These are phyloP conservation scores for Candida alai DNA, from an alignment of 805 yeast genomes.

Conservation along the genomic window DNA sequence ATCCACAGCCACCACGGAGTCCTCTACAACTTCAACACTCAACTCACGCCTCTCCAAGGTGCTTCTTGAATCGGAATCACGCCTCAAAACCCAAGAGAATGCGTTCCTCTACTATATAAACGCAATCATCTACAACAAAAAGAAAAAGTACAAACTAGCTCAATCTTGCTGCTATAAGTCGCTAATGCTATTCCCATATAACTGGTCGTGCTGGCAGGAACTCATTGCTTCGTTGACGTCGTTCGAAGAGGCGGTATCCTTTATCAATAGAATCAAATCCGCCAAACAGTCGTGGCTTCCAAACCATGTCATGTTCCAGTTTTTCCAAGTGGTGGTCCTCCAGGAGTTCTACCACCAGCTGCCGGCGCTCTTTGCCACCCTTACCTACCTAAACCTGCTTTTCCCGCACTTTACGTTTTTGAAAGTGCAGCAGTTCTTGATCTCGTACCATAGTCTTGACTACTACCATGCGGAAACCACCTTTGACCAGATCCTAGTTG, in stretches of 20 bases:
- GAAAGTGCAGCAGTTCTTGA: conserved; percentile 76
- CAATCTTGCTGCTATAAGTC: conserved; percentile 59
- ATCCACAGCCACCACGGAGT: background rate
- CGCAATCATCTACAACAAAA: conserved; percentile 65
- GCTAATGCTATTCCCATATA: conserved; percentile 66
- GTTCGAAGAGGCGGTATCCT: conserved; percentile 53
- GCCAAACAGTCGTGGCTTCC: conserved; percentile 28
- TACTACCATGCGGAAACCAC: conserved; percentile 73
- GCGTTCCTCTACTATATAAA: conserved; percentile 67
- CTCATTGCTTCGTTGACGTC: conserved; percentile 57
- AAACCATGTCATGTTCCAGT: conserved; percentile 33
- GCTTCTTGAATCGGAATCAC: conserved; percentile 37
- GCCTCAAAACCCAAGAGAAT: conserved; percentile 32
- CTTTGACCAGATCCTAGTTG: conserved; percentile 68
- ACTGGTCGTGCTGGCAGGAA: conserved; percentile 95
- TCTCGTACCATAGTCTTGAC: conserved; percentile 81
- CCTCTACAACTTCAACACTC: conserved; percentile 13
- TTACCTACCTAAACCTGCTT: conserved; percentile 45
- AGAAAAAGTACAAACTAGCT: conserved; percentile 59
- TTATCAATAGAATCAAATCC: conserved; percentile 36
- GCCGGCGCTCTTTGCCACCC: conserved; percentile 44
- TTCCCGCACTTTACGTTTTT: conserved; percentile 76
- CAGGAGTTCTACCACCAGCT: conserved; percentile 80
- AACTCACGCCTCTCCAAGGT: conserved; percentile 31
- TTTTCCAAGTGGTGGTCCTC: conserved; percentile 62